phyloP scores from a whole-genome alignment of 2,329 filamentous ascomycete genomes.

The Mycosphaerella sp. region DNA sequence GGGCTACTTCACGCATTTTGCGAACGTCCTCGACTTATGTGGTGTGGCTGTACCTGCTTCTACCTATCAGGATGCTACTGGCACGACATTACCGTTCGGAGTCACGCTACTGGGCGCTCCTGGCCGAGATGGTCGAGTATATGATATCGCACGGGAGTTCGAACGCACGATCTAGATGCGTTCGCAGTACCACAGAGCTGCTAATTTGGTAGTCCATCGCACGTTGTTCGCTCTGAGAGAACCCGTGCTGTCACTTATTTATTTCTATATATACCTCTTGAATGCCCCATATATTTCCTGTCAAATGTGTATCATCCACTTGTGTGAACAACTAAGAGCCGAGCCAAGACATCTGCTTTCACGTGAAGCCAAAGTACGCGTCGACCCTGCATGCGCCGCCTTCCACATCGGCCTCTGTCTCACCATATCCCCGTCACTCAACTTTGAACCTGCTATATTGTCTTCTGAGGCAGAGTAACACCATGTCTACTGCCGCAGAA shows the following conservation, averaged over 20 bases:
- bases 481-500: slow-evolving; percentile 8
- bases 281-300: too few species aligned
- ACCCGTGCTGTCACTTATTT: too few species aligned
- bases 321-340: too few species aligned
- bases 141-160: slow-evolving; percentile 37
- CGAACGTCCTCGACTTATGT: slow-evolving; percentile 55
- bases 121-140: slow-evolving; percentile 37
- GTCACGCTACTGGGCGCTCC: slow-evolving; percentile 37
- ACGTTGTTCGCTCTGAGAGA: not conserved
- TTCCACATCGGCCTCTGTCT: too few species aligned
- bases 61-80: slow-evolving; percentile 28
- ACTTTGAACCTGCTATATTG: not conserved
- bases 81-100: slow-evolving; percentile 36
- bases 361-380: too few species aligned
- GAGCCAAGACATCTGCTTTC: too few species aligned
- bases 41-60: slow-evolving; percentile 51
- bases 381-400: too few species aligned
- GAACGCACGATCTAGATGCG: slow-evolving; percentile 20
- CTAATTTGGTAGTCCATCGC: not conserved
- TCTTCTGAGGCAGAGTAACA: not conserved
- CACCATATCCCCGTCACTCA: not conserved
- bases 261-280: too few species aligned
- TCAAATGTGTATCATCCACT: too few species aligned
- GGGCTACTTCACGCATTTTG: slow-evolving; percentile 55
- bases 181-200: not conserved